phyloP scores from a whole-genome alignment of 306 rosid genomes.

The Corylus americana region DNA sequence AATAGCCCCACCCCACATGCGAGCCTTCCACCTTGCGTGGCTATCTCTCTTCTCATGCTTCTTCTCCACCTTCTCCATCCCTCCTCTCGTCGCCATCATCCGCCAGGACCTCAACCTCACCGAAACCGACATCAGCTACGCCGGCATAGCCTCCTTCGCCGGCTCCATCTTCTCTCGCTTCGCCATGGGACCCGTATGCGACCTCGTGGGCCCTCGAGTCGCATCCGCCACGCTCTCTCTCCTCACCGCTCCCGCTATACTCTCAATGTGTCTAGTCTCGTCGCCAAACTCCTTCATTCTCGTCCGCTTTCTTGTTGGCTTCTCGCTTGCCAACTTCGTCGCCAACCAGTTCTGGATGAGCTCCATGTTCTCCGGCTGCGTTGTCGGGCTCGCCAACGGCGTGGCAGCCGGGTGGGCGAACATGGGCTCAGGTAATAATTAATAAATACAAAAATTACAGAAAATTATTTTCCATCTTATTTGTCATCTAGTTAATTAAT shows the following conservation, averaged over 20 bases:
- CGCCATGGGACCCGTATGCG: slow-evolving; percentile 60
- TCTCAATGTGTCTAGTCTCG: slow-evolving; percentile 39
- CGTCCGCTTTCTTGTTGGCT: slow-evolving; percentile 51
- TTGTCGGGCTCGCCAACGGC: slow-evolving; percentile 62
- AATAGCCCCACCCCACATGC: slow-evolving; percentile 52
- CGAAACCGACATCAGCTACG: slow-evolving; percentile 35
- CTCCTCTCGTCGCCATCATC: slow-evolving; percentile 58
- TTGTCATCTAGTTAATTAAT: too few species aligned
- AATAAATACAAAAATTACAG: too few species aligned
- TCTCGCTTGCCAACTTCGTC: slow-evolving; percentile 60
- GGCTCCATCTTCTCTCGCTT: slow-evolving; percentile 69
- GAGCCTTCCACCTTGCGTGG: slow-evolving; percentile 68
- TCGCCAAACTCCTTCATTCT: slow-evolving; percentile 42
- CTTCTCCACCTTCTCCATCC: slow-evolving; percentile 71
- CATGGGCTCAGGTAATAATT: slow-evolving; percentile 30
- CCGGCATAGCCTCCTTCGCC: slow-evolving; percentile 49
- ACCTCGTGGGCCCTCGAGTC: slow-evolving; percentile 52
- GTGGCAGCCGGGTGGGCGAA: slow-evolving; percentile 68
- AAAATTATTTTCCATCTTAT: too few species aligned
- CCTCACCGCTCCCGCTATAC: slow-evolving; percentile 53
- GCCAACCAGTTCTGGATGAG: slow-evolving; percentile 69
- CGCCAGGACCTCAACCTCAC: slow-evolving; percentile 54
- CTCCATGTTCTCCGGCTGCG: slow-evolving; percentile 52
- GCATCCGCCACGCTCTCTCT: slow-evolving; percentile 59
- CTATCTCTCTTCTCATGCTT: slow-evolving; percentile 58